These are phyloP conservation scores for Alternaria arborescens DNA, from an alignment of 2,329 filamentous ascomycete species.

Conservation along the genomic window DNA sequence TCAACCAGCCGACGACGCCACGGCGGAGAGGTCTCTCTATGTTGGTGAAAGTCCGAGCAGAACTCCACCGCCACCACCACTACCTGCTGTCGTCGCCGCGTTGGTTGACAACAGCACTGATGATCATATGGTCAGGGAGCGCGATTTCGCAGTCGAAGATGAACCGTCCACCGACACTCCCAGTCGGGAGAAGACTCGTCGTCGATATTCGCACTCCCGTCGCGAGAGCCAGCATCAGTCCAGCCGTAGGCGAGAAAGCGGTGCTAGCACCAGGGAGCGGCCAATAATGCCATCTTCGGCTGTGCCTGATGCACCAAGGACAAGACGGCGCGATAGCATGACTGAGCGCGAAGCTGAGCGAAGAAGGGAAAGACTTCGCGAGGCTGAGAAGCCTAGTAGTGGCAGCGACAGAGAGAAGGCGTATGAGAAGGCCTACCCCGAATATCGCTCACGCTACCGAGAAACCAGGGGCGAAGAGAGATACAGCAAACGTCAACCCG, in stretches of 20 bases:
- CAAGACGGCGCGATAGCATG: constrained; percentile 45
- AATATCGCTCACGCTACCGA: constrained; percentile 39
- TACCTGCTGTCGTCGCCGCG: neutral
- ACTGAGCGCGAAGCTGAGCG: constrained; percentile 39
- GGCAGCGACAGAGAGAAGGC: constrained; percentile 38
- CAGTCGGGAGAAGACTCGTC: constrained; percentile 36
- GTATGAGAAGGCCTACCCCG: constrained; percentile 37
- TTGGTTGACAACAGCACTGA: constrained; percentile 1
- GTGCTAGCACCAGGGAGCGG: constrained; percentile 38
- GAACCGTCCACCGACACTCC: constrained; percentile 32
- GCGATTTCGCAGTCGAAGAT: constrained; percentile 40
- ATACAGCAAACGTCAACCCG: constrained; percentile 38
- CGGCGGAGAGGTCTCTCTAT: constrained; percentile 7
- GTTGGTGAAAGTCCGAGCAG: constrained; percentile 1
- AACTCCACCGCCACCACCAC: neutral
- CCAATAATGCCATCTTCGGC: constrained; percentile 28
- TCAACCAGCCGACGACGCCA: neutral
- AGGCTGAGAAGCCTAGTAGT: constrained; percentile 32
- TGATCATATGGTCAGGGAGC: constrained; percentile 21
- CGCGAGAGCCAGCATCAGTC: constrained; percentile 40
- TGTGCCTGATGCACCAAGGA: constrained; percentile 29
- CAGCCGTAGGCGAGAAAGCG: constrained; percentile 43
- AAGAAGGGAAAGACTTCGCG: constrained; percentile 31
- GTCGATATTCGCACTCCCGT: constrained; percentile 43
- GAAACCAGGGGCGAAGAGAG: constrained; percentile 40